phyloP scores from a whole-genome alignment of 2,329 filamentous ascomycete species.

The Biscogniauxia sp. region DNA sequence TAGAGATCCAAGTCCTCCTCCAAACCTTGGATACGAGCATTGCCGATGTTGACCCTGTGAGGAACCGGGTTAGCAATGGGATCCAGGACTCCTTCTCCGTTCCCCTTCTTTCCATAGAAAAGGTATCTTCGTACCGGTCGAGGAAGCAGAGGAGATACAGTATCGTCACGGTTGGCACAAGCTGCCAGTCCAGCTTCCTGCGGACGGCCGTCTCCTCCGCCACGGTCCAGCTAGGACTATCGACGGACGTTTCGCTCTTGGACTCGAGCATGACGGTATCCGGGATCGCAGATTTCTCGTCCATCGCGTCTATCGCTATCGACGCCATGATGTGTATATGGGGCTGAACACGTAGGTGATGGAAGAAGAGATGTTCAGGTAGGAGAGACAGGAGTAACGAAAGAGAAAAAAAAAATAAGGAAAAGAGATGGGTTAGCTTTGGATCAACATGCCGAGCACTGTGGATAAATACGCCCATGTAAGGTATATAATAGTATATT shows the following conservation, averaged over 20 bases:
- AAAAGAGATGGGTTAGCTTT: background rate
- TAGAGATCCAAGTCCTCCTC: constrained; percentile 44
- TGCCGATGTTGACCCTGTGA: constrained; percentile 45
- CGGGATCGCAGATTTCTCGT: constrained; percentile 26
- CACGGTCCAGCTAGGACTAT: constrained; percentile 43
- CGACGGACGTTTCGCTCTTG: constrained; percentile 28
- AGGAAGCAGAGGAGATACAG: constrained; percentile 54
- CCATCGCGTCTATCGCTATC: constrained; percentile 16
- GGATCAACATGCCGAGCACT: constrained; percentile 1
- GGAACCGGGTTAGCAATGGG: constrained; percentile 19
- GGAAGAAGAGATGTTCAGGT: background rate
- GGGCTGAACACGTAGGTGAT: background rate
- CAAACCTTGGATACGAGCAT: constrained; percentile 56
- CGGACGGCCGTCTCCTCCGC: constrained; percentile 49
- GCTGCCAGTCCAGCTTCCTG: constrained; percentile 51
- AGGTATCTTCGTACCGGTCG: constrained; percentile 29
- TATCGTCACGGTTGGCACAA: constrained; percentile 50
- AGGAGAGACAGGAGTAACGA: background rate
- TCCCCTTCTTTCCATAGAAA: background rate
- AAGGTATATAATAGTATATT: too few species aligned
- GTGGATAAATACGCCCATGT: constrained; percentile 1
- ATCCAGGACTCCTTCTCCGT: too few species aligned
- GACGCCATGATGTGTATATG: constrained; percentile 23
- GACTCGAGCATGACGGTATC: constrained; percentile 26
- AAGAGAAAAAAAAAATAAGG: background rate